Base-by-base conservation (phyloP, 495 filamentous ascomycete species). In the Aspergillus biplanus region DNA sequence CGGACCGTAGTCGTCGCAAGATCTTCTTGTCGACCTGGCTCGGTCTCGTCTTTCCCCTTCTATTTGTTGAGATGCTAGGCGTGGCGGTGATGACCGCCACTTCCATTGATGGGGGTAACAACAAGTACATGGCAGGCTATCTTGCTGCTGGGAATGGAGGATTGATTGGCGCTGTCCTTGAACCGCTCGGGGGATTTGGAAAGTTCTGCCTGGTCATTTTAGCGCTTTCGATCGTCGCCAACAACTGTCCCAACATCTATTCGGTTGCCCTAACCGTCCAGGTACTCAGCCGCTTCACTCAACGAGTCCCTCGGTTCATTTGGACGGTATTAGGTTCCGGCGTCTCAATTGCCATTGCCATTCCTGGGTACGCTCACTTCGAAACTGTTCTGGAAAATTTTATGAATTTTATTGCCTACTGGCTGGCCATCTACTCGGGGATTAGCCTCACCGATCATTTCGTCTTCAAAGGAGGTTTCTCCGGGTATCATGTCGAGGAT, bases 161-260 rank as follows among this genome's bases (percentile, higher is more conserved):
- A 21, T 76, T 96, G 6, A 80, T 96, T 16, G 85, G 77, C 6
- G 84, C 85, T 9, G 88, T 90, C 8, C 82, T 96, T 0, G 84
- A 85, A 4, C 82, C 82, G 1, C 80, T 93, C 0, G 92, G 91
- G 31, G 78, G 81, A 48, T 93, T 94, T 69, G 92, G 92, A 63
- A 83, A 91, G 69, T 92, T 95, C 80, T 95, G 92, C 74, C 71
- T 96, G 18, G 86, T 93, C 56, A 79, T 96, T 49, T 85, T 96
- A 6, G 89, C 90, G 0, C 83, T 94, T 33, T 88, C 86, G 65
- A 93, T 92, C 70, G 85, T 93, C 65, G 89, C 90, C 60, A 94
- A 90, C 79, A 93, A 93, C 78, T 92, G 88, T 77, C 91, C 94
- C n/a, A 92, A 90, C 78, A 89, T 92, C 67, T 96, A 96, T 80